Evolutionary conservation across 805 yeast genomes (phyloP), one percentile per base, ranked within the genome.

Genomic region (Candida manassasensis): DNA sequence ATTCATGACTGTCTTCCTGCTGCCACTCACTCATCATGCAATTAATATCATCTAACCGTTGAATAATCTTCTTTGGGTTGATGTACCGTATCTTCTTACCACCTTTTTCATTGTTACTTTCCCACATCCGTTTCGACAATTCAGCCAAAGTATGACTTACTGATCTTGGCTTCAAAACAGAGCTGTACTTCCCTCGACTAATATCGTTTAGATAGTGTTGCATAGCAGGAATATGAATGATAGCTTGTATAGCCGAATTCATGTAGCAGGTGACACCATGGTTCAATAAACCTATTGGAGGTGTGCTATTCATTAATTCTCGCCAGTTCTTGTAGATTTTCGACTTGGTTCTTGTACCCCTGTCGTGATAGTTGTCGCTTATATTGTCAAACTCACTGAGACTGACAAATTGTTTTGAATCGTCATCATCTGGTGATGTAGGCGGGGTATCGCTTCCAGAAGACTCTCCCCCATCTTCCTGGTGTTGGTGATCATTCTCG

Each of bases 21-120:
- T 87, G 89, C 96, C 96, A 89, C 56, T 81, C 93, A 29, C 88
- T 79, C 95, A 89, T 87, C 95, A 86, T 85, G 55, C 95, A 86
- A 59, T 88, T 88, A 49, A 90, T 86, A 49, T 86, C 95, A 33
- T 75, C 84, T 38, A 85, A 65, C 45, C 87, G 71, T 34, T 70
- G 69, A 39, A 85, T 81, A 48, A 88, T 68, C 50, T 75, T 77
- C 47, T 78, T 78, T 7, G 96, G 97, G 59, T 84, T 84, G 36
- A 87, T 68, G 49, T 73, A 77, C 40, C 69, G 65, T 34, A 63
- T 55, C 26, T 53, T 57, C 31, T 50, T 54, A 49, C 51, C 28
- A 45, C 48, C 33, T 43, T 47, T 22, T 26, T 29, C 32, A 21
- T 29, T 31, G n/a, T 30, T 33, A 15, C 38, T 59, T 52, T 32